A percentile compares a stretch with the other conserved stretches of the same genome.
Conservation (phyloP, 1,284 basidiomycete species). For the Ganoderma sp. region DNA sequence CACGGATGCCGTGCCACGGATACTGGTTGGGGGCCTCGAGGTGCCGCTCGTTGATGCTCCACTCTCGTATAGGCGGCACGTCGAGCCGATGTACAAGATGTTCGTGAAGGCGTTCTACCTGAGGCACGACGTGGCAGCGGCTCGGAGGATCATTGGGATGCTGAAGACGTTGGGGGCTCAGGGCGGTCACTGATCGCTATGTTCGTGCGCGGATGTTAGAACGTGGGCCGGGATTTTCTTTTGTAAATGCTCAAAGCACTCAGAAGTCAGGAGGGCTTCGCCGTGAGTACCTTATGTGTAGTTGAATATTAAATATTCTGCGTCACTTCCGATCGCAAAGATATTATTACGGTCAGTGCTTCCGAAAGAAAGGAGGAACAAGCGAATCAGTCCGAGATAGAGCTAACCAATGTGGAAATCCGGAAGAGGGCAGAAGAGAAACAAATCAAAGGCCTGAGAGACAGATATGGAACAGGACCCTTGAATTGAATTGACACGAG, state of each 20-base stretch:
- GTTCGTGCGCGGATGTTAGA: background rate
- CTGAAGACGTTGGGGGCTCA: conserved; percentile 51
- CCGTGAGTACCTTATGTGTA: too few relatives aligned
- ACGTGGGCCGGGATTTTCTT: background rate
- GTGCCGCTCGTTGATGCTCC: conserved; percentile 44
- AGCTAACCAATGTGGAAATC: background rate
- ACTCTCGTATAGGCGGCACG: conserved; percentile 61
- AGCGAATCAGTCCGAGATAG: too few relatives aligned
- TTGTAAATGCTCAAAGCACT: background rate
- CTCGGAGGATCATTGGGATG: conserved; percentile 59
- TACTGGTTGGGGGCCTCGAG: conserved; percentile 31
- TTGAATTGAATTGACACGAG: conserved; percentile 4
- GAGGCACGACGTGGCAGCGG: conserved; percentile 57
- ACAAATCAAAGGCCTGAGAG: background rate
- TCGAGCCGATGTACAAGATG: conserved; percentile 69
- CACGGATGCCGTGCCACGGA: background rate
- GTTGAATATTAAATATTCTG: too few relatives aligned
- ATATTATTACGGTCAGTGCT: too few relatives aligned
- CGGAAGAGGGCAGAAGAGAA: background rate
- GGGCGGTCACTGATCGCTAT: background rate
- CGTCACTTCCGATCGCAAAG: too few relatives aligned
- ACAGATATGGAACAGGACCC: background rate
- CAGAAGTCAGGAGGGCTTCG: too few relatives aligned
- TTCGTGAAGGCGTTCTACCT: conserved; percentile 68
- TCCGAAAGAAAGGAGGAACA: too few relatives aligned